Percentiles rank a stretch among this genome's conserved stretches.
Evolutionary conservation across 441 rosid species (phyloP).

Genomic region (Aquilaria agallochum): DNA sequence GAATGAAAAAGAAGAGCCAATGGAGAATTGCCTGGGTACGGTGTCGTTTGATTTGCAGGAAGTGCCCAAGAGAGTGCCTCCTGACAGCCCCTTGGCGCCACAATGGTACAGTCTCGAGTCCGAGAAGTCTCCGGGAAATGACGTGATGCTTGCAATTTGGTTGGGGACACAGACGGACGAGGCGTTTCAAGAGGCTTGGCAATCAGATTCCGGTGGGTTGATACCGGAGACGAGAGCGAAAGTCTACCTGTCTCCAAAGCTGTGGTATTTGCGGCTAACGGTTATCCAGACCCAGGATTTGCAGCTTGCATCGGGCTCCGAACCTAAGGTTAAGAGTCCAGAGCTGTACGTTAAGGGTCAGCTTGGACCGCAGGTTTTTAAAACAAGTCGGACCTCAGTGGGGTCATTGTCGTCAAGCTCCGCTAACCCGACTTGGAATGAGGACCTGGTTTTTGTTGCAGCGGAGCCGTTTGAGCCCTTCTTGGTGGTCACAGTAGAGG

Average conservation of each 20-base stretch:
- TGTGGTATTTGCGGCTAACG: slow-evolving; percentile 75
- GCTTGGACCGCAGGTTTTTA: slow-evolving; percentile 57
- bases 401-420: slow-evolving; percentile 34
- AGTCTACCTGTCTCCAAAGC: slow-evolving; percentile 68
- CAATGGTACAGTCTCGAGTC: slow-evolving; percentile 73
- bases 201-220: slow-evolving; percentile 72
- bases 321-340: slow-evolving; percentile 40
- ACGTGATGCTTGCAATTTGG: slow-evolving; percentile 70
- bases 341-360: slow-evolving; percentile 65
- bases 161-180: slow-evolving; percentile 69
- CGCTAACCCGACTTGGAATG: slow-evolving; percentile 63
- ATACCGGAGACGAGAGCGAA: slow-evolving; percentile 65
- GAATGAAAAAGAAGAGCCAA: slow-evolving; percentile 38
- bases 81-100: slow-evolving; percentile 71
- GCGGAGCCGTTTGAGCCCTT: slow-evolving; percentile 73
- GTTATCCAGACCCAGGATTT: slow-evolving; percentile 77
- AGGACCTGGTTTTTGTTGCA: slow-evolving; percentile 62
- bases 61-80: slow-evolving; percentile 68
- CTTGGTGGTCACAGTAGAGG: slow-evolving; percentile 54
- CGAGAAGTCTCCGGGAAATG: slow-evolving; percentile 48
- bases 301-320: slow-evolving; percentile 52
- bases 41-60: slow-evolving; percentile 70
- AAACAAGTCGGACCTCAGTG: slow-evolving; percentile 47
- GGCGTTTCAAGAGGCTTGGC: slow-evolving; percentile 79
- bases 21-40: slow-evolving; percentile 51